phyloP scores from a whole-genome alignment of 2,329 filamentous ascomycete species.

The Beauveria rudraprayagi region DNA sequence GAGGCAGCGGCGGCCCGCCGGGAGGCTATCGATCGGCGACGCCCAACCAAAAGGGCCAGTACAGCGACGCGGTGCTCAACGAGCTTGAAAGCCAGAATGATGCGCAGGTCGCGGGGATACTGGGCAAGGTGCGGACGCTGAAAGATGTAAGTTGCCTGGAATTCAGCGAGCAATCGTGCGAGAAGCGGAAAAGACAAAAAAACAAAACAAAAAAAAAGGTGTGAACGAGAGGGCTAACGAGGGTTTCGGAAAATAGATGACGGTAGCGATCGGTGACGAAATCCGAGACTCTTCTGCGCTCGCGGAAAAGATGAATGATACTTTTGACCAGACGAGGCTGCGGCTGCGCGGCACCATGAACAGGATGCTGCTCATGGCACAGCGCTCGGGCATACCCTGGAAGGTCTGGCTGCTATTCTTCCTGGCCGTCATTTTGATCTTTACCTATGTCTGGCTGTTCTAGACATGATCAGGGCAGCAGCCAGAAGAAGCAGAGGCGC shows the following conservation, averaged over 20 bases:
- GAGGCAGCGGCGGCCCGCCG: constrained; percentile 9
- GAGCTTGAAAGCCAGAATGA: constrained; percentile 97
- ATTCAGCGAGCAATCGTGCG: neutral
- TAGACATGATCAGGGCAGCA: constrained; percentile 26
- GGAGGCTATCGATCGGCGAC: constrained; percentile 53
- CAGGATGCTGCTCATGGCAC: constrained; percentile 91
- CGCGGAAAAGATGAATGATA: constrained; percentile 92
- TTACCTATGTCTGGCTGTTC: constrained; percentile 89
- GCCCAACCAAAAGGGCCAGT: constrained; percentile 76
- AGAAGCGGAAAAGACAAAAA: neutral
- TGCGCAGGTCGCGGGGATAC: constrained; percentile 78
- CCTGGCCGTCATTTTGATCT: constrained; percentile 69
- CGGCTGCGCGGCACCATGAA: constrained; percentile 90
- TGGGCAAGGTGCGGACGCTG: constrained; percentile 79
- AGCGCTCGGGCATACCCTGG: constrained; percentile 92
- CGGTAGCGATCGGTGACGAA: constrained; percentile 86
- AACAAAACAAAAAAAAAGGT: neutral
- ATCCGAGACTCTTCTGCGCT: constrained; percentile 84
- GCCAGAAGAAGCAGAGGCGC: neutral
- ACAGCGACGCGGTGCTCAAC: constrained; percentile 83
- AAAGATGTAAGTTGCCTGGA: constrained; percentile 62
- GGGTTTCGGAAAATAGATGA: constrained; percentile 52
- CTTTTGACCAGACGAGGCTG: constrained; percentile 77
- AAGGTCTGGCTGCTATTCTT: constrained; percentile 91
- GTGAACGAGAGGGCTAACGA: constrained; percentile 9